Conservation (phyloP, 768 basidiomycete species). For the Boletus sp. region DNA sequence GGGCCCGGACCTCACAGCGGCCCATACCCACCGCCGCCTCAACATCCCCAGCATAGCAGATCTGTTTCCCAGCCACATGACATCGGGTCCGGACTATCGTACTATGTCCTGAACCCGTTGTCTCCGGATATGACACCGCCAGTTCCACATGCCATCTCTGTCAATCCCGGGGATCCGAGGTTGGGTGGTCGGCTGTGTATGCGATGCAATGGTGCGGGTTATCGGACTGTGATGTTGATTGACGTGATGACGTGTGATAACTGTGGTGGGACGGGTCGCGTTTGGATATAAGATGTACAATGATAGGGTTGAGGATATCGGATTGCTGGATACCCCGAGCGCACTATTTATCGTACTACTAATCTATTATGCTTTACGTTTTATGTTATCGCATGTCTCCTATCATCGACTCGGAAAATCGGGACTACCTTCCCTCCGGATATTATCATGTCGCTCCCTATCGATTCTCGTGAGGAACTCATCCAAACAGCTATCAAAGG, state of each 20-base stretch:
- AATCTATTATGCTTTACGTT: neutral
- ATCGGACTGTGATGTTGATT: conserved; percentile 51
- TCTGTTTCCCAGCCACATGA: conserved; percentile 20
- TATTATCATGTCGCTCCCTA: conserved; percentile 30
- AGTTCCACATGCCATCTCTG: conserved; percentile 43
- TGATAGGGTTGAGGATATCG: neutral
- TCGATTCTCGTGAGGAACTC: conserved; percentile 45
- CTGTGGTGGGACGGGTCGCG: conserved; percentile 67
- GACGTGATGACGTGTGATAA: conserved; percentile 51
- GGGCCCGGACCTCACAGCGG: neutral
- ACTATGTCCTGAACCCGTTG: conserved; percentile 27
- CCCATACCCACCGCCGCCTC: neutral
- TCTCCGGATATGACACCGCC: conserved; percentile 21
- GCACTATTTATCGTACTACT: neutral
- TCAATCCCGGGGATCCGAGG: conserved; percentile 64
- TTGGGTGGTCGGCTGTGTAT: conserved; percentile 67
- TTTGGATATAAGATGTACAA: conserved; percentile 31
- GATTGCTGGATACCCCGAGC: conserved; percentile 2
- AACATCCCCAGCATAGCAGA: conserved; percentile 12
- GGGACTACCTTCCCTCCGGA: neutral
- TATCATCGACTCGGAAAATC: neutral
- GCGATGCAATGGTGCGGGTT: conserved; percentile 66
- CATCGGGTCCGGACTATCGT: conserved; percentile 10
- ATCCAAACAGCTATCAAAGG: conserved; percentile 48
- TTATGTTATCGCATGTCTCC: neutral